Evolutionary conservation across 768 basidiomycete species (phyloP).

Genomic region (Calocybe gangraenosa): DNA sequence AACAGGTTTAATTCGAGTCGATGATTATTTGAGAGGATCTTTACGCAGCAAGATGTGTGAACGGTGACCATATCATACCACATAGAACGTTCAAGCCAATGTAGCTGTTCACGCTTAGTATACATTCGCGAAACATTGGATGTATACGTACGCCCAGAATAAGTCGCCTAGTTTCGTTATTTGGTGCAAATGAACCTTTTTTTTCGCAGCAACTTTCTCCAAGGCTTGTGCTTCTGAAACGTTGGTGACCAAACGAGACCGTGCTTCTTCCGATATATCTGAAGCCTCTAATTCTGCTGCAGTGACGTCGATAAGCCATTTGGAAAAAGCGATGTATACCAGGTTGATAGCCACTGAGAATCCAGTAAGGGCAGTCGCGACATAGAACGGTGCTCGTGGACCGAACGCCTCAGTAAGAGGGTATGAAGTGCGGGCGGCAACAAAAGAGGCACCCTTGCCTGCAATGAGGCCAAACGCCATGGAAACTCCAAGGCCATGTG

Average conservation of each 20-base stretch:
- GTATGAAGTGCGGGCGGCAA: slow-evolving; percentile 72
- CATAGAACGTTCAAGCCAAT: slow-evolving; percentile 73
- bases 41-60: slow-evolving; percentile 72
- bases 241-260: slow-evolving; percentile 35
- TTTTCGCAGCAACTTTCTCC: slow-evolving; percentile 62
- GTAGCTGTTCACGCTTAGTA: slow-evolving; percentile 40
- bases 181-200: slow-evolving; percentile 54
- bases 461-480: slow-evolving; percentile 82
- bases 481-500: slow-evolving; percentile 69
- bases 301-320: slow-evolving; percentile 58
- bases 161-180: slow-evolving; percentile 68
- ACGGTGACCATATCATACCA: slow-evolving; percentile 75
- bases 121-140: not conserved
- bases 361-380: slow-evolving; percentile 56
- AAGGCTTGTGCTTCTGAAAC: slow-evolving; percentile 59
- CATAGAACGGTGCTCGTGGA: slow-evolving; percentile 70
- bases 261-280: slow-evolving; percentile 56
- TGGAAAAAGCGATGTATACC: slow-evolving; percentile 58
- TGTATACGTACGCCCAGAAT: slow-evolving; percentile 64
- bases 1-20: slow-evolving; percentile 5
- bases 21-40: slow-evolving; percentile 17
- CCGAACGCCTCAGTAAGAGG: slow-evolving; percentile 69
- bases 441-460: slow-evolving; percentile 75
- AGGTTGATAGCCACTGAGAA: slow-evolving; percentile 69
- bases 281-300: slow-evolving; percentile 62